Evolutionary conservation across 805 yeast genomes (phyloP).

Genomic region (Yamadazyma phyllophila): DNA sequence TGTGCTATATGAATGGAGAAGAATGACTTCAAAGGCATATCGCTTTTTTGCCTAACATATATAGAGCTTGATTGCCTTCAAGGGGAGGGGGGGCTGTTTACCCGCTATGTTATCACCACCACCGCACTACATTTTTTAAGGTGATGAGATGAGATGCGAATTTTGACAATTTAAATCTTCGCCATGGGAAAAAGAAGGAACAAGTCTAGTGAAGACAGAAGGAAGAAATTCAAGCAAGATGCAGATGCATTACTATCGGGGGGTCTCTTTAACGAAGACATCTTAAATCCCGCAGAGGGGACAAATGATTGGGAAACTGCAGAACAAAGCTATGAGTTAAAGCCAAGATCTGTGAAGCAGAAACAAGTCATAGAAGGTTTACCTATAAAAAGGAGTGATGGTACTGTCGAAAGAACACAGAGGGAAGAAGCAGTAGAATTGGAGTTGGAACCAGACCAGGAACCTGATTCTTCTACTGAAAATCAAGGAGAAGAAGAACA

Average conservation of each 20-base stretch:
- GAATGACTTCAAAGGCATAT: no score
- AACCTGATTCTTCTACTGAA: constrained; percentile 13
- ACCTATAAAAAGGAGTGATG: constrained; percentile 75
- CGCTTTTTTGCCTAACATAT: no score
- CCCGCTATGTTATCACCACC: not conserved
- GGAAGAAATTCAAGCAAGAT: constrained; percentile 38
- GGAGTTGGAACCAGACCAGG: constrained; percentile 12
- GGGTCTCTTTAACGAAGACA: constrained; percentile 1
- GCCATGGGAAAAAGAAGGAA: constrained; percentile 35
- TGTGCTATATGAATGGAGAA: no score
- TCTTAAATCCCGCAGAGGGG: constrained; percentile 35
- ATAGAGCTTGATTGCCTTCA: no score
- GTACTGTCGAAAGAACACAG: constrained; percentile 68
- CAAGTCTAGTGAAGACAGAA: constrained; percentile 24
- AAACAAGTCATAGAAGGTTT: constrained; percentile 60
- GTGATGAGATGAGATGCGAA: constrained; percentile 6
- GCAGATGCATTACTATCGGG: constrained; percentile 40
- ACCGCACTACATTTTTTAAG: not conserved
- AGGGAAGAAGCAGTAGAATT: constrained; percentile 27
- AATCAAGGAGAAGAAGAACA: constrained; percentile 22
- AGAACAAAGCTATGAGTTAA: constrained; percentile 75
- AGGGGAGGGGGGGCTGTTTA: not conserved
- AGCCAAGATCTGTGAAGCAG: constrained; percentile 53
- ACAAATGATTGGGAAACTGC: constrained; percentile 61
- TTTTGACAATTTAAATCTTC: not conserved